Evolutionary conservation across 192 early-diverging fungal species (phyloP), one percentile per base, ranked within the genome.

Genomic region (Coemansia sp.): DNA sequence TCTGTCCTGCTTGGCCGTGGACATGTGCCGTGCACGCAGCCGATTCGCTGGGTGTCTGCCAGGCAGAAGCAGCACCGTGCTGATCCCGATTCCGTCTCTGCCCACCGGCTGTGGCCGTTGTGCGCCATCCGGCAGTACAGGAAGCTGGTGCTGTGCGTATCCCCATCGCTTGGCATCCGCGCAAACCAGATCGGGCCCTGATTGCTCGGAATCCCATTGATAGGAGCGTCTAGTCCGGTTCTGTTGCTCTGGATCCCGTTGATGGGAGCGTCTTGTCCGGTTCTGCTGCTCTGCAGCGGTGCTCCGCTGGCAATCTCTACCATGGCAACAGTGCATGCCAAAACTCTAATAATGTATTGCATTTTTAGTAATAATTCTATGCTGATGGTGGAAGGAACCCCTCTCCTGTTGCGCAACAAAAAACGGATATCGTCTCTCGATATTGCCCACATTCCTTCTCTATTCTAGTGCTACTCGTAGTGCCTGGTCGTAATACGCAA

Each of bases 41-140:
- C 74, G 8, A 77, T 54, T 20, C 59, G 68, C 33, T 52, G 65
- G 0, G 74, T 77, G 61, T 71, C 61, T 6, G 68, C 55, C 4
- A 77, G 65, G 15, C 74, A 77, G 64, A 77, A 77, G 47, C 74
- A 77, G 7, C 37, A 30, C 34, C 59, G 45, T 48, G 45, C 8
- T 48, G 23, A 7, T 48, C n/a, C n/a, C n/a, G n/a, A n/a, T n/a
- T n/a, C n/a, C n/a, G n/a, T n/a, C 25, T 55, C 36, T 25, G 56
- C 37, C 74, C 74, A 77, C 13, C 62, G 68, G 33, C 55, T 45
- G 11, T 40, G 65, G 0, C 74, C 74, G 40, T 55, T 61, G 38
- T 77, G 74, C 9, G 74, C 74, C 45, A 67, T 61, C 61, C 70
- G 70, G 65, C 74, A 77, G 28, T 60, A 27, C 27, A 77, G 45